phyloP scores from a whole-genome alignment of 2,329 filamentous ascomycete species.

The Plectosphaerella cucumerina region DNA sequence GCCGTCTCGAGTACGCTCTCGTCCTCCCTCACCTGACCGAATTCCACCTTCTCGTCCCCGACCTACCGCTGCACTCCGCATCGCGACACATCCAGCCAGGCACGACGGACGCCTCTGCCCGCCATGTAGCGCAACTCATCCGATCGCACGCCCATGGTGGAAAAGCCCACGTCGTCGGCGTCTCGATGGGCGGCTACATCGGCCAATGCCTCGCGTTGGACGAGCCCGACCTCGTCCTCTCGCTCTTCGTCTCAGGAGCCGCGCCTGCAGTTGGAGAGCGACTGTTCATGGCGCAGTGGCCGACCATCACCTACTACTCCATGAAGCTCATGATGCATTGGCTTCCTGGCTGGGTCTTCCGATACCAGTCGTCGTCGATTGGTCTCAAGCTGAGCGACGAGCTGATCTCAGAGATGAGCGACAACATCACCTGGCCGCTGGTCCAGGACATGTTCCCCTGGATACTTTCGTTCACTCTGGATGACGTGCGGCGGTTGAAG shows the following conservation, averaged over 20 bases:
- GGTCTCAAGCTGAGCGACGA: slow-evolving; percentile 21
- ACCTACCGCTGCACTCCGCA: slow-evolving; percentile 33
- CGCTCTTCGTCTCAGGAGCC: slow-evolving; percentile 28
- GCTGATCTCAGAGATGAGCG: slow-evolving; percentile 25
- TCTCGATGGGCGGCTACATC: slow-evolving; percentile 35
- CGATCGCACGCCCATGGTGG: slow-evolving; percentile 27
- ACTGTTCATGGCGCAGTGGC: slow-evolving; percentile 18
- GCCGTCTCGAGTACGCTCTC: slow-evolving; percentile 26
- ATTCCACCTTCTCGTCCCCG: slow-evolving; percentile 33
- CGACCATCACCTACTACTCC: slow-evolving; percentile 19
- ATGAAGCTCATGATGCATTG: slow-evolving; percentile 19
- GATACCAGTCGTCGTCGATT: slow-evolving; percentile 18
- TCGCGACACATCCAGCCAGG: slow-evolving; percentile 26
- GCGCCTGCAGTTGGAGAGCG: slow-evolving; percentile 20
- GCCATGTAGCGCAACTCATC: slow-evolving; percentile 29
- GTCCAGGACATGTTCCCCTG: slow-evolving; percentile 18
- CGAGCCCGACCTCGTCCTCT: slow-evolving; percentile 25
- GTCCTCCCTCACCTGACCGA: slow-evolving; percentile 27
- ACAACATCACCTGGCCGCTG: slow-evolving; percentile 23
- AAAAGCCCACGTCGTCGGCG: slow-evolving; percentile 32
- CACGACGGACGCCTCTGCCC: slow-evolving; percentile 22
- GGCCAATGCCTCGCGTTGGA: slow-evolving; percentile 24
- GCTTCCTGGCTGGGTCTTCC: slow-evolving; percentile 20
- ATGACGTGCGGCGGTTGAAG: slow-evolving; percentile 17
- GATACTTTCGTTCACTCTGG: slow-evolving; percentile 18